Conservation (phyloP, 345 rosid genomes). For the Draba incana region DNA sequence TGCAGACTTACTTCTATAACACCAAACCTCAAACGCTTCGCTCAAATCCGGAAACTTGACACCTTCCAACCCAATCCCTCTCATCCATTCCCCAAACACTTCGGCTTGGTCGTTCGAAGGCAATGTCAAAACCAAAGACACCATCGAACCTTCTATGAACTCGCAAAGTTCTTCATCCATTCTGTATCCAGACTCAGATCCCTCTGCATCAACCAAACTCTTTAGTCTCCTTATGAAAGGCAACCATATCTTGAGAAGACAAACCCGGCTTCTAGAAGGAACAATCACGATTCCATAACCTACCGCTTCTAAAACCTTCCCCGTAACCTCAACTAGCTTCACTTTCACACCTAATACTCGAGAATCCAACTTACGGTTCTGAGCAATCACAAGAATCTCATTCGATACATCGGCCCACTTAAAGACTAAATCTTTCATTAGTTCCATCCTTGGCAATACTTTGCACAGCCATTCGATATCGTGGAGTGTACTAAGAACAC, state of each 20-base stretch:
- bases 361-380: constrained; percentile 60
- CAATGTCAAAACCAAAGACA: constrained; percentile 71
- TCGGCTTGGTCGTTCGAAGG: constrained; percentile 90
- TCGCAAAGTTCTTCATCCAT: constrained; percentile 86
- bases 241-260: constrained; percentile 74
- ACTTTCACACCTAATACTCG: constrained; percentile 70
- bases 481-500: constrained; percentile 45
- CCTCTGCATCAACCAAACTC: constrained; percentile 65
- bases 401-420: constrained; percentile 66
- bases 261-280: constrained; percentile 54
- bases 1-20: constrained; percentile 92
- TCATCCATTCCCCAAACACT: constrained; percentile 88
- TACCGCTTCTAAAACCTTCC: constrained; percentile 85
- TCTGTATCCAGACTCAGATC: constrained; percentile 51
- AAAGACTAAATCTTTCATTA: constrained; percentile 81
- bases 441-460: constrained; percentile 69
- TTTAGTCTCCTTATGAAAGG: constrained; percentile 84
- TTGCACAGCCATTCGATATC: constrained; percentile 88
- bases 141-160: constrained; percentile 75
- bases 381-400: constrained; percentile 52
- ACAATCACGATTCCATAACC: constrained; percentile 89
- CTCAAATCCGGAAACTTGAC: constrained; percentile 81
- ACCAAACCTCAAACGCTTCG: constrained; percentile 97
- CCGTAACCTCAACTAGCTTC: constrained; percentile 74
- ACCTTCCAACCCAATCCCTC: constrained; percentile 46